A percentile compares a stretch with the other conserved stretches of the same genome.
Evolutionary conservation across 1,139 yeast species (phyloP).

Genomic region (Yamadazyma sp.): DNA sequence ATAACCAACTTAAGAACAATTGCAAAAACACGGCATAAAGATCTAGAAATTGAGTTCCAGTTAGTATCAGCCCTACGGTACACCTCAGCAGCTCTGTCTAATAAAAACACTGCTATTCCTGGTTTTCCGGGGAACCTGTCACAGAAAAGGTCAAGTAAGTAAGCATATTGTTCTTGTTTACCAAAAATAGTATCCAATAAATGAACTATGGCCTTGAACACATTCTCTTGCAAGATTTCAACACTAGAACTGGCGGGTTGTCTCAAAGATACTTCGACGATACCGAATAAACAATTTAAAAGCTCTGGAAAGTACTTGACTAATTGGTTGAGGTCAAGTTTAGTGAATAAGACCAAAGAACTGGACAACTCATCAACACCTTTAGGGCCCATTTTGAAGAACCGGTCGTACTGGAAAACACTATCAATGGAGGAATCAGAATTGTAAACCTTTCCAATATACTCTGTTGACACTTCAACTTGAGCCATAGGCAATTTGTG

Average conservation of each 20-base stretch:
- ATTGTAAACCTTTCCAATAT: conserved; percentile 70
- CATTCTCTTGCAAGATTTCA: conserved; percentile 37
- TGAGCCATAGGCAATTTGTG: conserved; percentile 46
- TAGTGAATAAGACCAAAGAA: conserved; percentile 40
- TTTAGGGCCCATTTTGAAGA: conserved; percentile 40
- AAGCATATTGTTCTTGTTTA: conserved; percentile 62
- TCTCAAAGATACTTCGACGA: conserved; percentile 31
- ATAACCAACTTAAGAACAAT: conserved; percentile 47
- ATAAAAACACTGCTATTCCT: conserved; percentile 50
- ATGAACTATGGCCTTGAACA: conserved; percentile 59
- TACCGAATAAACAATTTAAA: conserved; percentile 42
- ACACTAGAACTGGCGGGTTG: conserved; percentile 25
- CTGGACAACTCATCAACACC: conserved; percentile 47
- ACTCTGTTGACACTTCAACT: conserved; percentile 60
- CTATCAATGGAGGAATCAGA: conserved; percentile 58
- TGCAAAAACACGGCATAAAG: conserved; percentile 59
- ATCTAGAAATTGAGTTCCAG: conserved; percentile 66
- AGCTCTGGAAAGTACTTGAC: conserved; percentile 58
- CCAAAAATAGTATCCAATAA: conserved; percentile 65
- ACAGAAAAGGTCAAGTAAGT: conserved; percentile 52
- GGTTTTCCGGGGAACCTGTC: conserved; percentile 37
- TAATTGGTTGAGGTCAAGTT: conserved; percentile 46
- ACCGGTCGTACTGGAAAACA: conserved; percentile 55
- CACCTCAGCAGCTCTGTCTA: conserved; percentile 45
- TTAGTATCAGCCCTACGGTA: conserved; percentile 51